These are phyloP conservation scores for Trichoderma asperelloides DNA, from an alignment of 495 filamentous ascomycete species.

Conservation along the genomic window DNA sequence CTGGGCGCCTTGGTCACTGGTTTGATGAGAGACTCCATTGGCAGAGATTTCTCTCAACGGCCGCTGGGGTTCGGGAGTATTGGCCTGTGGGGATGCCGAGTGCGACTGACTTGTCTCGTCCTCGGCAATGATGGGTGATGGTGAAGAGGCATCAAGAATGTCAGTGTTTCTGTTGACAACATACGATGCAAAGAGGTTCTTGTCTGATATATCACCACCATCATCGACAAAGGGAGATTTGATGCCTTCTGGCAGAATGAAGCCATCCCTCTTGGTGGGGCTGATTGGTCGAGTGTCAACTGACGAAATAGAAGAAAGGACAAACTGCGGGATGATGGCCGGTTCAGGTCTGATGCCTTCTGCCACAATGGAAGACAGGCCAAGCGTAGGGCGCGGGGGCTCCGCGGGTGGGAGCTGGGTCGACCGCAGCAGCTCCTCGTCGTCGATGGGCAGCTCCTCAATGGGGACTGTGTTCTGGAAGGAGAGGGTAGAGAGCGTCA, in stretches of 20 bases:
- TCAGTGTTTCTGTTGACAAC: conserved; percentile 30
- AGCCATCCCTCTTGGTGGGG: conserved; percentile 36
- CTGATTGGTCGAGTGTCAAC: conserved; percentile 44
- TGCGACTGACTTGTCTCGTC: conserved; percentile 44
- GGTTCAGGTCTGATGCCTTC: conserved; percentile 17
- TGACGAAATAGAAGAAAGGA: conserved; percentile 40
- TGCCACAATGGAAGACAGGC: conserved; percentile 21
- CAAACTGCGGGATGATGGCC: conserved; percentile 20
- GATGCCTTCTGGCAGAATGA: conserved; percentile 37
- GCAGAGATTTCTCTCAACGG: conserved; percentile 33
- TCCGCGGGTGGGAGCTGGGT: conserved; percentile 15
- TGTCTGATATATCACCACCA: conserved; percentile 16
- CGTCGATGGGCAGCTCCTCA: conserved; percentile 8
- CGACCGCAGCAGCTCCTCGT: conserved; percentile 12
- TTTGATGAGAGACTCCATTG: conserved; percentile 40
- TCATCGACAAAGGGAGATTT: conserved; percentile 11
- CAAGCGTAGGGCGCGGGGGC: conserved; percentile 13
- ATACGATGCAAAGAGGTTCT: conserved; percentile 34
- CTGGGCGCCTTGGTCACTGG: conserved; percentile 54
- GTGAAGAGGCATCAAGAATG: conserved; percentile 12
- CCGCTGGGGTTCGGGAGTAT: conserved; percentile 32
- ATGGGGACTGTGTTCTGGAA: conserved; percentile 11
- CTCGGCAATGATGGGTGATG: conserved; percentile 41
- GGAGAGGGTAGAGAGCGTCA: conserved; percentile 20
- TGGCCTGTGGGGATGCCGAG: conserved; percentile 23